These are phyloP conservation scores for Pseudonitzschia delicatissima DNA, from an alignment of 108 stramenopile species.

Conservation along the genomic window DNA sequence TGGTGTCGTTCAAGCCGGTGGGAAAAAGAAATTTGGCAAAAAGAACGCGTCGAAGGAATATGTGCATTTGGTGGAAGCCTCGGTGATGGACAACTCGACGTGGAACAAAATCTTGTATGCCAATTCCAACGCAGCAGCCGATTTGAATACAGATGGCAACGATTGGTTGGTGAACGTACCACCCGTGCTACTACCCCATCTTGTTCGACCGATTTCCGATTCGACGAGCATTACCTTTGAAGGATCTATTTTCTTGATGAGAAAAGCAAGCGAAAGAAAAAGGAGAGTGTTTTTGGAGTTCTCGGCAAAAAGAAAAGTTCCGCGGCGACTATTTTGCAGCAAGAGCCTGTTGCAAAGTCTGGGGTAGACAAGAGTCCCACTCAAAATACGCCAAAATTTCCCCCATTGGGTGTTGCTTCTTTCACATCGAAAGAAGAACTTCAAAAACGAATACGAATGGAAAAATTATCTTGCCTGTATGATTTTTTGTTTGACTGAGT, in stretches of 20 bases:
- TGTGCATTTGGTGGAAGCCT: conserved; percentile 11
- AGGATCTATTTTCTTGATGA: background rate
- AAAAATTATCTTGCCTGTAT: background rate
- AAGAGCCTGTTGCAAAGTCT: background rate
- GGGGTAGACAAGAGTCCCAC: too few relatives aligned
- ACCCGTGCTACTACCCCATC: background rate
- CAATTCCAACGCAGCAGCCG: conserved; percentile 4
- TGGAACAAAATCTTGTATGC: conserved; percentile 1
- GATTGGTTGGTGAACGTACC: background rate
- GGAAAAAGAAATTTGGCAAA: conserved; percentile 2
- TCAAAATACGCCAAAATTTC: background rate
- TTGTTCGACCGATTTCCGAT: background rate
- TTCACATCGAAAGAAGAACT: background rate
- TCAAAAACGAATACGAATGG: background rate
- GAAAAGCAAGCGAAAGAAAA: background rate
- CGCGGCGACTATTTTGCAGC: background rate
- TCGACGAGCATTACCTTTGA: background rate
- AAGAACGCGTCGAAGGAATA: background rate
- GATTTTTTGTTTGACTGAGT: conserved; percentile 7
- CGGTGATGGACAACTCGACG: background rate
- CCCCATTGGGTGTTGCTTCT: background rate
- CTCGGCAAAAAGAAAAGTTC: too few relatives aligned
- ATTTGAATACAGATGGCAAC: background rate
- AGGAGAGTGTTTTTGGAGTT: background rate
- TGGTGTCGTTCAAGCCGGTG: conserved; percentile 9